Conservation (phyloP, 116 monocot species). For the Posidonia oceanica region DNA sequence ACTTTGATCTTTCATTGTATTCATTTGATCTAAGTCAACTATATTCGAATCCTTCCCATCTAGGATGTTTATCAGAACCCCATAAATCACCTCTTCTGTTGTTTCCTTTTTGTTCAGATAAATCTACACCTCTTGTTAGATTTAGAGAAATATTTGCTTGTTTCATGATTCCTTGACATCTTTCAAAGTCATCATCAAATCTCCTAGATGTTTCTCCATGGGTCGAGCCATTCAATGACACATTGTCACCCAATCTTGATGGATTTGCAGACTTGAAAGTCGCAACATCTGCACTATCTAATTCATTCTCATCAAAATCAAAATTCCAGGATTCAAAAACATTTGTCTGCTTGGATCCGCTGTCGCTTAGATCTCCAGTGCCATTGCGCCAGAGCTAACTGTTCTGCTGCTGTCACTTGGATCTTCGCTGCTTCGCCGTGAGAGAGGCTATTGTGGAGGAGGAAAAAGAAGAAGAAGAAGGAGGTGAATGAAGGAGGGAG, state of each 20-base stretch:
- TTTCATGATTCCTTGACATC: constrained; percentile 9
- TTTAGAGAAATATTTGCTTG: constrained; percentile 23
- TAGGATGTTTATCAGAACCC: neutral
- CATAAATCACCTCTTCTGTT: no score
- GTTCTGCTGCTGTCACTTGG: no score
- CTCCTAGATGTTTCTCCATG: constrained; percentile 15
- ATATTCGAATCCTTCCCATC: neutral
- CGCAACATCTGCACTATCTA: constrained; percentile 96
- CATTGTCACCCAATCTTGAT: constrained; percentile 16
- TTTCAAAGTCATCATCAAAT: constrained; percentile 20
- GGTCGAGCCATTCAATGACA: constrained; percentile 8
- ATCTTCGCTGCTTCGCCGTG: no score
- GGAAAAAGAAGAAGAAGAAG: no score
- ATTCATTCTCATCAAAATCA: constrained; percentile 92
- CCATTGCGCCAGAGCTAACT: no score
- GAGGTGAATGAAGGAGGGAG: no score
- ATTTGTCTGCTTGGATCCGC: no score
- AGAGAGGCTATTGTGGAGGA: no score
- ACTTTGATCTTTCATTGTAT: no score
- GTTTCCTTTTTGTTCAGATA: no score
- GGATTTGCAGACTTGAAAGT: constrained; percentile 95
- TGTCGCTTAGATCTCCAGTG: no score
- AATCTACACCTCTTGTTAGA: constrained; percentile 12
- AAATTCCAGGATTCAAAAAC: constrained; percentile 88
- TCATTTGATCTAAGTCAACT: neutral